Evolutionary conservation across 768 basidiomycete genomes (phyloP), one percentile per base, ranked within the genome.

Genomic region (Russula brevipes): DNA sequence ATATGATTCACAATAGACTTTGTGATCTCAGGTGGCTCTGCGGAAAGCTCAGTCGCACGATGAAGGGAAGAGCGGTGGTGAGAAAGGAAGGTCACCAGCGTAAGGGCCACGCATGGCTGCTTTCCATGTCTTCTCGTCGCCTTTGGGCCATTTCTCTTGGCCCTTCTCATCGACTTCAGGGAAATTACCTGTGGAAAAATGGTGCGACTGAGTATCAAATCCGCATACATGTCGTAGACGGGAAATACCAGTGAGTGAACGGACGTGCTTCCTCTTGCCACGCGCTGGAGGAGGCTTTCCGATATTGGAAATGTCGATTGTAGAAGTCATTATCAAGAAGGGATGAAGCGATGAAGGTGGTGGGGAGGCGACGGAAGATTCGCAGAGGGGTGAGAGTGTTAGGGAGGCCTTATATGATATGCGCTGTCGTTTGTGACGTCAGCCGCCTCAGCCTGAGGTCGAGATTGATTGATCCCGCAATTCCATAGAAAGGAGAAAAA

Each of bases 81-180:
- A 63, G 24, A 31, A 59, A 49, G 33, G 19, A 33, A 3, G 46
- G 73, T 62, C 63, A 86, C 89, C 83, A 45, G 76, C 79, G 69
- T 86, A 82, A 55, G 87, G 74, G 9, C 72, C 74, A 57, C 87
- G 79, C 73, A 83, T 78, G 3, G 80, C 83, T 19, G 75, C 78
- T 72, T 85, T 89, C 90, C 90, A 92, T 1, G 78, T 78, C 58
- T 80, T 79, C 72, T 91, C 89, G 11, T 93, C 87, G 45, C 91
- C 91, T 64, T 79, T 79, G 38, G 91, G 91, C 91, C 91, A 94
- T 74, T 87, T 86, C 72, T 92, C 91, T 72, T 89, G 86, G 39
- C 91, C 91, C 50, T 79, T 72, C 3, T 80, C 85, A 70, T 92
- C 89, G 50, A 82, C 82, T 72, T 93, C 91, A 4, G 91, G 88